Base-by-base conservation (phyloP, 306 rosid genomes). In the Cicer chorassanicum region DNA sequence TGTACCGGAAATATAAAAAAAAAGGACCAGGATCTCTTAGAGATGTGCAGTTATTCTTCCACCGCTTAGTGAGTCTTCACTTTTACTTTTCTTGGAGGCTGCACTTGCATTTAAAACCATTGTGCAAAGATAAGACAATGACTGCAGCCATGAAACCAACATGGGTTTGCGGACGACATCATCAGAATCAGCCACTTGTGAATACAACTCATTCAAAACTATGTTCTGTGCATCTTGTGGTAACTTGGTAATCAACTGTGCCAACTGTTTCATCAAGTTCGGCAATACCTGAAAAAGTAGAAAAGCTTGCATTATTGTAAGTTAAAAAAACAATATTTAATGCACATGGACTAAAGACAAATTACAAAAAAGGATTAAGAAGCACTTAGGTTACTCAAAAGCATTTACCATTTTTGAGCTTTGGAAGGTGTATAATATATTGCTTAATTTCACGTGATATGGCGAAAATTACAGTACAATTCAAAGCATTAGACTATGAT, bases 71-170 rank as follows among this genome's bases (percentile, higher is more conserved):
- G 86, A 68, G 45, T 83, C 67, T 76, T 80, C 74, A 75, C 75
- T 67, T 78, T 57, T 72, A 76, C 44, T 77, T 55, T 64, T 79
- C 71, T 36, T 55, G 69, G 87, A 73, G 65, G 41, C 61, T 11
- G 66, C 66, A 83, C 64, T 84, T 78, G 51, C 74, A 62, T 80
- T 81, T 40, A 82, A 67, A 78, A 79, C 72, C 34, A 80, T 88
- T 45, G 84, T 73, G 83, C 97, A 91, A 75, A 93, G 83, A 83
- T 86, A 93, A 79, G 98, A 89, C 56, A 93, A 78, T 29, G 98
- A 93, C 77, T 91, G 98, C 77, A 93, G 75, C 98, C 98, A 93
- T 72, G 97, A 93, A 80, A 93, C 98, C 77, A 91, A 67, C 41
- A 79, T 77, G 5, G 97, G 93, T 72, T 93, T 93, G 41, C 98